A percentile compares a stretch with the other conserved stretches of the same genome.
These are phyloP conservation scores for Calvatia gigantea DNA, from an alignment of 768 basidiomycete species.

Conservation along the genomic window DNA sequence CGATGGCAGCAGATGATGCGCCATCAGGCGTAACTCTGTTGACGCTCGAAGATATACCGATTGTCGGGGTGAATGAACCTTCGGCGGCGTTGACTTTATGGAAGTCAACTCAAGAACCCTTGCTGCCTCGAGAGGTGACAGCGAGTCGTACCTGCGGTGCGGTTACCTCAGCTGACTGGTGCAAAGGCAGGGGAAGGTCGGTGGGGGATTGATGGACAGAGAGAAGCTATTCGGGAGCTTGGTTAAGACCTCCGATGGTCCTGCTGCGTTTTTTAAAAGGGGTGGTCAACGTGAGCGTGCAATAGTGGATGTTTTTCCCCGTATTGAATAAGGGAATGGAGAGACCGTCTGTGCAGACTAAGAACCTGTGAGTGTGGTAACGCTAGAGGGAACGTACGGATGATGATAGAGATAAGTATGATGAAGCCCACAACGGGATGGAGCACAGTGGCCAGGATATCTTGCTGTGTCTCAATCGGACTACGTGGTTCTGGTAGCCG, in stretches of 20 bases:
- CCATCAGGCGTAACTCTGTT: too few relatives aligned
- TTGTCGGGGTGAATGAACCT: background rate
- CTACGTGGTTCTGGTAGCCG: slow-evolving; percentile 52
- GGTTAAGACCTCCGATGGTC: slow-evolving; percentile 27
- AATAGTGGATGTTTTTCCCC: slow-evolving; percentile 41
- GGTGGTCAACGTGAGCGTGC: slow-evolving; percentile 41
- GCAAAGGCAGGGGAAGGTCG: slow-evolving; percentile 11
- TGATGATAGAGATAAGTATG: slow-evolving; percentile 81
- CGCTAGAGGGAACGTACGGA: slow-evolving; percentile 50
- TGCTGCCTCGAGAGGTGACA: background rate
- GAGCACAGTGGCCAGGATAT: slow-evolving; percentile 67
- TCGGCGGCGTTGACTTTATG: background rate
- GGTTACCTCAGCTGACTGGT: background rate
- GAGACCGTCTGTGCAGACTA: slow-evolving; percentile 47
- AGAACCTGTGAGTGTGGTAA: background rate
- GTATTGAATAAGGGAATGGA: slow-evolving; percentile 68
- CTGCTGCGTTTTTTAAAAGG: slow-evolving; percentile 22
- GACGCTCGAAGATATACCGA: background rate
- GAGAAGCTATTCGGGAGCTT: slow-evolving; percentile 44
- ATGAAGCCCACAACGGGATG: slow-evolving; percentile 87
- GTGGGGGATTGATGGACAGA: slow-evolving; percentile 11
- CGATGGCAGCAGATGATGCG: background rate
- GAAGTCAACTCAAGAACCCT: background rate
- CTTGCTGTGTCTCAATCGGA: slow-evolving; percentile 66
- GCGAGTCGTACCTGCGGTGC: background rate